Conservation (phyloP, 2,329 filamentous ascomycete species). For the Ophiostoma piceae region DNA sequence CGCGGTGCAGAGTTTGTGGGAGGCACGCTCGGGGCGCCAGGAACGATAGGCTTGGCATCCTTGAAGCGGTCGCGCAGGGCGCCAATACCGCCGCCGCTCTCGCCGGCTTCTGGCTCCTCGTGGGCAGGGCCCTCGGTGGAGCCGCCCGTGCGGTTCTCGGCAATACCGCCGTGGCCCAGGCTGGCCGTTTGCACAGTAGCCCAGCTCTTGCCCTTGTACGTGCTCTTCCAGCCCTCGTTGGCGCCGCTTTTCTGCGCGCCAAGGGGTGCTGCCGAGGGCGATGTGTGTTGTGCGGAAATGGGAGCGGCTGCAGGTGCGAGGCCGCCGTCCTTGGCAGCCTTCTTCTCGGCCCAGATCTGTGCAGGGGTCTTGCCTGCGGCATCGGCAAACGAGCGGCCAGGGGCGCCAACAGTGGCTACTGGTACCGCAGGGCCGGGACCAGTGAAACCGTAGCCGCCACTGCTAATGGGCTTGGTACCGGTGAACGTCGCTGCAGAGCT, state of each 20-base stretch:
- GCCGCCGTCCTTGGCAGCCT: constrained; percentile 59
- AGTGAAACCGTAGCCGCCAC: constrained; percentile 59
- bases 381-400: constrained; percentile 90
- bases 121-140: constrained; percentile 39
- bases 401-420: constrained; percentile 62
- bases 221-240: constrained; percentile 78
- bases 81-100: constrained; percentile 59
- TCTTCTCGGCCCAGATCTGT: constrained; percentile 96
- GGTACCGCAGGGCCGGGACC: constrained; percentile 55
- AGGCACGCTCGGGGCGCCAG: constrained; percentile 40
- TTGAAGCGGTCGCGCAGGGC: constrained; percentile 80
- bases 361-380: constrained; percentile 93
- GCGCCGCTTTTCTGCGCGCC: constrained; percentile 63
- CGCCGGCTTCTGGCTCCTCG: constrained; percentile 44
- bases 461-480: constrained; percentile 84
- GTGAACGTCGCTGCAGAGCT: constrained; percentile 57
- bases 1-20: constrained; percentile 29
- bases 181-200: constrained; percentile 70
- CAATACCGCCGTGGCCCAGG: constrained; percentile 59
- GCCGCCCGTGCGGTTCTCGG: constrained; percentile 60
- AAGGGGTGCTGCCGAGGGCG: constrained; percentile 38
- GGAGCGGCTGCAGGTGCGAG: background rate
- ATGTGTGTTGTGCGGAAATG: constrained; percentile 28
- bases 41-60: constrained; percentile 60
- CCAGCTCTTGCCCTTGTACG: constrained; percentile 87